Evolutionary conservation across 1,139 yeast species (phyloP).

Genomic region (Suhomyces guaymorum): DNA sequence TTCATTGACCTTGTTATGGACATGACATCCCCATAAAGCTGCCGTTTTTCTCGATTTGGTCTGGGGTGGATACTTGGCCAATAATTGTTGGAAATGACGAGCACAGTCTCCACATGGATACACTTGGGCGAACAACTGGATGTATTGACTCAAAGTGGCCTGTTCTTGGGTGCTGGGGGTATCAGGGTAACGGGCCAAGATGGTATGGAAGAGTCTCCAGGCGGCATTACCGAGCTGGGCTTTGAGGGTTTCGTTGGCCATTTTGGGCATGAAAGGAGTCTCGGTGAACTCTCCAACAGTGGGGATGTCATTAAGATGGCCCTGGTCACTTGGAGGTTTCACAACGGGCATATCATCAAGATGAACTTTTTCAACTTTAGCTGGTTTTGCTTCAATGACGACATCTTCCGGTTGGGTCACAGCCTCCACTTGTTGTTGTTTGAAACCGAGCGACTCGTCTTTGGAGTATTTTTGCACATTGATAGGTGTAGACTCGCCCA

Average conservation of each 20-base stretch:
- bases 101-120: conserved; percentile 97
- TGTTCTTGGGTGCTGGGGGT: conserved; percentile 66
- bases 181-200: conserved; percentile 89
- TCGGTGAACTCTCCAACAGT: conserved; percentile 28
- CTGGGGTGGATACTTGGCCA: conserved; percentile 82
- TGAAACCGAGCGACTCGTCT: conserved; percentile 5
- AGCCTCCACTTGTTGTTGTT: conserved; percentile 1
- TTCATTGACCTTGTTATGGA: conserved; percentile 86
- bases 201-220: conserved; percentile 86
- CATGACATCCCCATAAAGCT: conserved; percentile 93
- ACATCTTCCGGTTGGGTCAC: too few species aligned
- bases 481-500: conserved; percentile 30
- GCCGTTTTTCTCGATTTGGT: conserved; percentile 75
- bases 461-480: conserved; percentile 15
- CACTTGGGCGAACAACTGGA: conserved; percentile 67
- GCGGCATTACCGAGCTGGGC: conserved; percentile 85
- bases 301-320: neutral
- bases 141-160: conserved; percentile 56
- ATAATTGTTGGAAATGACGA: conserved; percentile 73
- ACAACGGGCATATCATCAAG: too few species aligned
- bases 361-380: too few species aligned
- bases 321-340: too few species aligned
- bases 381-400: too few species aligned
- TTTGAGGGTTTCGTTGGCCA: conserved; percentile 63
- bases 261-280: conserved; percentile 80